Percentiles rank a stretch among this genome's conserved stretches.
Evolutionary conservation across 306 rosid species (phyloP).

Genomic region (Cicer judaicum): DNA sequence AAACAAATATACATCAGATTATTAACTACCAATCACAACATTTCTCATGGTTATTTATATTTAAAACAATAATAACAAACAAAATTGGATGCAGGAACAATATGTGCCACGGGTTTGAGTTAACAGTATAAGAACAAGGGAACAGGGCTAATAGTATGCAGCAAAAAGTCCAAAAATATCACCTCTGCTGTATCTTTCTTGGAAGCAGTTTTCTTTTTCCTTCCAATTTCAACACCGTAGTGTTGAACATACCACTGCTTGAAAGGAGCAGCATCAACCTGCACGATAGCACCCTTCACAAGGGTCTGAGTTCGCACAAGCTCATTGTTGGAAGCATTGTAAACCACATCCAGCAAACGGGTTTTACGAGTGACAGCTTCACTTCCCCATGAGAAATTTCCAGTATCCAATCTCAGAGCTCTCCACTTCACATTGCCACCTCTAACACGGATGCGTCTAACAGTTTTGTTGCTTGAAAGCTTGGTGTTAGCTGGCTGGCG

Average conservation of each 20-base stretch:
- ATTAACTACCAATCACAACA: not conserved
- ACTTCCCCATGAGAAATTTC: constrained; percentile 65
- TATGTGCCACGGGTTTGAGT: no score
- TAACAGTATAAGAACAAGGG: no score
- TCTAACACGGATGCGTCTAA: constrained; percentile 59
- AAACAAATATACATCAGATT: not conserved
- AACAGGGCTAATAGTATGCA: no score
- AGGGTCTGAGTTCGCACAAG: constrained; percentile 66
- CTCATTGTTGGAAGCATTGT: constrained; percentile 67
- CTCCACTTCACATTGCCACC: constrained; percentile 74
- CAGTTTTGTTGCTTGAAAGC: constrained; percentile 62
- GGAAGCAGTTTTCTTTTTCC: constrained; percentile 55
- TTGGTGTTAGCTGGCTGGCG: constrained; percentile 66
- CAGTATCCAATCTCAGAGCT: constrained; percentile 64
- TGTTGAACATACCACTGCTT: constrained; percentile 73
- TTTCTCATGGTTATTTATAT: not conserved
- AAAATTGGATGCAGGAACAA: not conserved
- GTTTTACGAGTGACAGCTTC: constrained; percentile 63
- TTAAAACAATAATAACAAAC: no score
- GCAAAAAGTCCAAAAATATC: not conserved
- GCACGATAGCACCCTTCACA: constrained; percentile 64
- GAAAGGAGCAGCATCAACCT: constrained; percentile 68
- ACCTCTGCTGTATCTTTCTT: constrained; percentile 60
- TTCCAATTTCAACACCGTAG: constrained; percentile 63
- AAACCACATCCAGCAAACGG: constrained; percentile 61